Percentiles rank a stretch among this genome's conserved stretches.
phyloP scores from a whole-genome alignment of 768 basidiomycete species.

The Vararia minispora region DNA sequence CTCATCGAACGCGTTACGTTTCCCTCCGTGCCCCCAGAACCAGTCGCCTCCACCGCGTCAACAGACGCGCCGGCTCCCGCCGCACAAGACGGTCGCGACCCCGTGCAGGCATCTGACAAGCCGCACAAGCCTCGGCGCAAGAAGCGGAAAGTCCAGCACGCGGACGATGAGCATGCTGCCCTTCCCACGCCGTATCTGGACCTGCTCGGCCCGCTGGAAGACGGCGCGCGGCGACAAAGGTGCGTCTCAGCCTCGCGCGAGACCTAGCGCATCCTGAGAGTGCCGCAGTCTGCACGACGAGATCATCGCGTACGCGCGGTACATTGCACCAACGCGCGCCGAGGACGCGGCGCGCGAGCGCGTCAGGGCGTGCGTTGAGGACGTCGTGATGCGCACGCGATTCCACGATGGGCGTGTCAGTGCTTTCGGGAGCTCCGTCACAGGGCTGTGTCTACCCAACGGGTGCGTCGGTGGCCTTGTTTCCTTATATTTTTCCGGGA shows the following conservation, averaged over 20 bases:
- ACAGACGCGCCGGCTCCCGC: too few relatives aligned
- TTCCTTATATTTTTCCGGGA: neutral
- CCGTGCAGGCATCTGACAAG: too few relatives aligned
- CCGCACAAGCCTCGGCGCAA: neutral
- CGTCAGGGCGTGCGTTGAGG: conserved; percentile 35
- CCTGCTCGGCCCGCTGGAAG: neutral
- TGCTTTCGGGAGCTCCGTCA: conserved; percentile 53
- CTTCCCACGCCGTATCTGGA: conserved; percentile 1
- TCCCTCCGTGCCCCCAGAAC: too few relatives aligned
- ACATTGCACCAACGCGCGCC: conserved; percentile 39
- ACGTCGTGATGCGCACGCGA: conserved; percentile 30
- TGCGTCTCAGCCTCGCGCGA: neutral
- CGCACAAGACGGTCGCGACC: too few relatives aligned
- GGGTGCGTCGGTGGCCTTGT: conserved; percentile 29
- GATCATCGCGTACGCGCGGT: conserved; percentile 44
- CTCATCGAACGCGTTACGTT: too few relatives aligned
- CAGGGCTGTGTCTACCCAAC: conserved; percentile 47
- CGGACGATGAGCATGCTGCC: neutral
- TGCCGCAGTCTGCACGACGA: conserved; percentile 48
- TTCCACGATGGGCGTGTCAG: conserved; percentile 37
- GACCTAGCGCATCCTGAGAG: neutral
- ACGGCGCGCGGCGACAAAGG: neutral
- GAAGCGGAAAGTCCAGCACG: neutral
- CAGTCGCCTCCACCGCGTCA: too few relatives aligned
- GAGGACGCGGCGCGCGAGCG: conserved; percentile 37